Base-by-base conservation (phyloP, 2,329 filamentous ascomycete genomes). In the Gliomastix tumulicola region DNA sequence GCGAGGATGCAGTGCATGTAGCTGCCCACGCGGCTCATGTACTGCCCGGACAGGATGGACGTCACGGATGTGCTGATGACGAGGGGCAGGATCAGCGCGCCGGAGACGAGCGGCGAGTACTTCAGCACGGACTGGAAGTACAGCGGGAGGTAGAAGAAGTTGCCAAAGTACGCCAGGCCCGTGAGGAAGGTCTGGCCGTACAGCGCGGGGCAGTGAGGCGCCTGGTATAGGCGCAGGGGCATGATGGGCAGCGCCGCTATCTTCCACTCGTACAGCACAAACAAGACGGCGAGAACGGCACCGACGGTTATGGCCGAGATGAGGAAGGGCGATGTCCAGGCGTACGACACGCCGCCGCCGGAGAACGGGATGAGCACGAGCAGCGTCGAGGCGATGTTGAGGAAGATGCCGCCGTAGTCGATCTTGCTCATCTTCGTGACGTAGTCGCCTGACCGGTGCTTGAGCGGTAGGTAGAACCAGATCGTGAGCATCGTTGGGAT, bases 41-140 rank as follows among this genome's bases (percentile, higher is more conserved):
- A 55, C 39, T 56, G 49, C 0, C 57, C 57, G 2, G 50, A 50
- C 8, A 49, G 23, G 21, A 58, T 50, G 7, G 57, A 60, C 17
- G 43, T 42, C 1, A 44, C 7, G 2, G 55, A 51, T 16, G 49
- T 50, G 6, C 48, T 39, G 27, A 56, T 36, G 20, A 60, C 44
- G 9, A 59, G 35, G 12, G 55, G 46, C 1, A 56, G 38, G 6
- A 55, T 51, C 6, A 59, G 39, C 1, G 48, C 50, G 8, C 52
- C 58, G 4, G 58, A 53, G 6, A 43, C 41, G 10, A 59, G 41
- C 0, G 50, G 44, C 5, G 44, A 43, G 40, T 50, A 53, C 2
- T 43, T 41, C 10, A 49, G 50, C 7, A 55, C 47, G 13, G 51
- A 56, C 37, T 60, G 56, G 35, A 59, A 51, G 34, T 57, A 61